These are phyloP conservation scores for Schoenoplectus tabernaemontani DNA, from an alignment of 202 grass and related monocot species.

Conservation along the genomic window DNA sequence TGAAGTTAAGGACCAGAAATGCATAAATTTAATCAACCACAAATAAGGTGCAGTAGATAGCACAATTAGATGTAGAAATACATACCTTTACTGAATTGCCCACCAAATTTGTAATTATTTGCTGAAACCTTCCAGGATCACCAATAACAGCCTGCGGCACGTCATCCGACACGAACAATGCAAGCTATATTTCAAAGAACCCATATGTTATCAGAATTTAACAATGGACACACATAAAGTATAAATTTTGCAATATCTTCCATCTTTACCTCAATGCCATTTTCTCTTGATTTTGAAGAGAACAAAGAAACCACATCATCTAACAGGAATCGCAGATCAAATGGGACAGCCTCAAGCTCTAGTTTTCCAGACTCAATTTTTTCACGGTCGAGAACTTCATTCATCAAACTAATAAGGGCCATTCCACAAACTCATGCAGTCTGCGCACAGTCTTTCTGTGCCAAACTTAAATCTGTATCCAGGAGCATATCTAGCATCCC, in stretches of 20 bases:
- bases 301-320: conserved; percentile 97
- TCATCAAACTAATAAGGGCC: conserved; percentile 85
- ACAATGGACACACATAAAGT: not conserved
- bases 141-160: conserved; percentile 75
- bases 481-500: conserved; percentile 98
- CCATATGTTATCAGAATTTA: conserved; percentile 28
- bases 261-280: conserved; percentile 71
- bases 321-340: conserved; percentile 72
- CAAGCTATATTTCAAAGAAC: conserved; percentile 45
- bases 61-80: conserved; percentile 8
- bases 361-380: conserved; percentile 96
- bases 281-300: conserved; percentile 86
- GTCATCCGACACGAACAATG: conserved; percentile 75
- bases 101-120: conserved; percentile 95
- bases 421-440: conserved; percentile 84
- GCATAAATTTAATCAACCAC: not conserved
- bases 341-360: conserved; percentile 75
- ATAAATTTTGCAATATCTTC: not conserved
- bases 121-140: conserved; percentile 88
- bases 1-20: not conserved
- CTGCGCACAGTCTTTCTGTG: conserved; percentile 80
- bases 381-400: conserved; percentile 92
- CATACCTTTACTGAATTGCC: conserved; percentile 93
- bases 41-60: not conserved
- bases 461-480: conserved; percentile 76